phyloP scores from a whole-genome alignment of 192 early-diverging fungal species.

The Linderina pennispora region DNA sequence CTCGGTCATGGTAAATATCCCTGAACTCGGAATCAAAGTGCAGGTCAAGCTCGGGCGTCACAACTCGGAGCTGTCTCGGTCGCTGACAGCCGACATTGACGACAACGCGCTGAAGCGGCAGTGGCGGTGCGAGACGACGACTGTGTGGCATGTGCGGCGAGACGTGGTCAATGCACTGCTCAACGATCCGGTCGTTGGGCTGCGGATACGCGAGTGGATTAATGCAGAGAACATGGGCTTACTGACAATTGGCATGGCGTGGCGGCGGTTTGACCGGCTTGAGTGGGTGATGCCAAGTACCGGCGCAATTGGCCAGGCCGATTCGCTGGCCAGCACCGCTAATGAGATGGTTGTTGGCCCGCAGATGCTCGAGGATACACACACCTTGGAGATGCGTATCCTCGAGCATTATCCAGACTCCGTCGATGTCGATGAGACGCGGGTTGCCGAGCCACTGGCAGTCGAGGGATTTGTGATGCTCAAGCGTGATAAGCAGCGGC shows the following conservation, averaged over 20 bases:
- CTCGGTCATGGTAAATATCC: slow-evolving; percentile 25
- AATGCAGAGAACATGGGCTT: slow-evolving; percentile 17
- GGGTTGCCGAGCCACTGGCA: slow-evolving; percentile 20
- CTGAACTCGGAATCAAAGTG: slow-evolving; percentile 46
- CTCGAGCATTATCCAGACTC: slow-evolving; percentile 37
- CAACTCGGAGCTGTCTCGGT: slow-evolving; percentile 7
- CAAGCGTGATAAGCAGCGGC: slow-evolving; percentile 22
- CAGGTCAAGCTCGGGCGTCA: slow-evolving; percentile 27
- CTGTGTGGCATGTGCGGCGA: slow-evolving; percentile 33
- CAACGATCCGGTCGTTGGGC: slow-evolving; percentile 14
- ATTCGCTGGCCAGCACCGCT: slow-evolving; percentile 4
- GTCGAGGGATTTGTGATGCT: slow-evolving; percentile 41
- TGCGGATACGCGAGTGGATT: slow-evolving; percentile 27
- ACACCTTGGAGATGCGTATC: slow-evolving; percentile 32
- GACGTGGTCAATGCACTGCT: slow-evolving; percentile 24
- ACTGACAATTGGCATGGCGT: slow-evolving; percentile 38
- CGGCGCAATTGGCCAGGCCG: slow-evolving; percentile 5
- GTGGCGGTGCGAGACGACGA: slow-evolving; percentile 35
- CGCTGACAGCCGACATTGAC: slow-evolving; percentile 15
- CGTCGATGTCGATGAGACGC: slow-evolving; percentile 1
- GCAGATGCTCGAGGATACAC: slow-evolving; percentile 29
- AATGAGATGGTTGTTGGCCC: slow-evolving; percentile 24
- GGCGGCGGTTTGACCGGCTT: slow-evolving; percentile 31
- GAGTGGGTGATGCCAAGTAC: slow-evolving; percentile 42
- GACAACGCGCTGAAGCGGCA: slow-evolving; percentile 18